Percentiles rank a stretch among this genome's conserved stretches.
Conservation (phyloP, 164 flowering plant genomes). For the Macadamia tetraphylla region DNA sequence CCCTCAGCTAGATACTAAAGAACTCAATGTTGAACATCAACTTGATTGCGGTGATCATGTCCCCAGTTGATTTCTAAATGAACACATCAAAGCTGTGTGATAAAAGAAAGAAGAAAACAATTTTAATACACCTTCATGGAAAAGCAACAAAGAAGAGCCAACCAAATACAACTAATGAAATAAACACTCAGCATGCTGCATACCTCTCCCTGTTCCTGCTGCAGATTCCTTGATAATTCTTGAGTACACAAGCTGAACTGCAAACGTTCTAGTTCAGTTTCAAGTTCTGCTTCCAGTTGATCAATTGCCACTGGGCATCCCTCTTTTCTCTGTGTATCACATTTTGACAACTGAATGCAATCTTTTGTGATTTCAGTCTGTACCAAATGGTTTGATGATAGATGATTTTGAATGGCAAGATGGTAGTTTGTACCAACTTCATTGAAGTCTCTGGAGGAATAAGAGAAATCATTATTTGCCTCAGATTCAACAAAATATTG, state of each 20-base stretch:
- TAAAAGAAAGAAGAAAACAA: no score
- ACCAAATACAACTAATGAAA: neutral
- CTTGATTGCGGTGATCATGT: neutral
- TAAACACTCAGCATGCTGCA: neutral
- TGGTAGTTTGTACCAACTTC: slow-evolving; percentile 14
- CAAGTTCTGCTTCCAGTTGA: slow-evolving; percentile 58
- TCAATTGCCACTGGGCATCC: slow-evolving; percentile 27
- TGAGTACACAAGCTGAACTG: slow-evolving; percentile 42
- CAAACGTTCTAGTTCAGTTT: slow-evolving; percentile 56
- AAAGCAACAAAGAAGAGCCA: neutral
- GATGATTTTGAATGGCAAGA: slow-evolving; percentile 11
- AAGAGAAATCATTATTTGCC: slow-evolving; percentile 7
- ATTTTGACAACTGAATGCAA: slow-evolving; percentile 6
- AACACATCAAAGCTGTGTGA: neutral
- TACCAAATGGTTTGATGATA: slow-evolving; percentile 7
- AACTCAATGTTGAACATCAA: neutral
- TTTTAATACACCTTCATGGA: no score
- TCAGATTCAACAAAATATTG: slow-evolving; percentile 9
- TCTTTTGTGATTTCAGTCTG: neutral
- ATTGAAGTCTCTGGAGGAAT: slow-evolving; percentile 18
- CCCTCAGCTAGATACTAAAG: neutral
- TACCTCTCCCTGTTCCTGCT: slow-evolving; percentile 33
- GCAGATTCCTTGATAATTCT: slow-evolving; percentile 3
- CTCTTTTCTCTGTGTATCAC: slow-evolving; percentile 2
- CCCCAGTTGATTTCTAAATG: no score